These are phyloP conservation scores for Podaxis sp. DNA, from an alignment of 768 basidiomycete species.

Conservation along the genomic window DNA sequence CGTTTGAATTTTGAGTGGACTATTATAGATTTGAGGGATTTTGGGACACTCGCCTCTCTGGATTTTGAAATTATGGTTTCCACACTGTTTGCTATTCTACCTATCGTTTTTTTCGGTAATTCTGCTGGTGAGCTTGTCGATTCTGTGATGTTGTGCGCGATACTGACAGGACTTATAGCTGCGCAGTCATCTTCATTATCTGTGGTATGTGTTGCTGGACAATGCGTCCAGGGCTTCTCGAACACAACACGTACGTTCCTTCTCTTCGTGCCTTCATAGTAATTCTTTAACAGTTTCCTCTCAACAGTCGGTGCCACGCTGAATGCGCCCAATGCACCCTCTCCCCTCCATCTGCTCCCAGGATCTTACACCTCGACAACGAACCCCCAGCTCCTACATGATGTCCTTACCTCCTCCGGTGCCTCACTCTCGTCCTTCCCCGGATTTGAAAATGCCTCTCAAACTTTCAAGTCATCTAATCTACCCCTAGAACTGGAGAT, in stretches of 20 bases:
- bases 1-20: not conserved
- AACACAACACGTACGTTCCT: constrained; percentile 57
- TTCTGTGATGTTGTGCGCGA: not conserved
- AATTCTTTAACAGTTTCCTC: not conserved
- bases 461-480: constrained; percentile 30
- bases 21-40: not conserved
- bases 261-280: not conserved
- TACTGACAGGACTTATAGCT: constrained; percentile 25
- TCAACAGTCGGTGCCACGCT: constrained; percentile 64
- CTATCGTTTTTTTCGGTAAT: constrained; percentile 24
- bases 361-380: constrained; percentile 72
- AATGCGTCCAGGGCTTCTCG: constrained; percentile 78
- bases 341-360: constrained; percentile 62
- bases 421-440: constrained; percentile 52
- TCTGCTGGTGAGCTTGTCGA: constrained; percentile 30
- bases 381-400: constrained; percentile 67
- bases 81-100: constrained; percentile 26
- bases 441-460: constrained; percentile 49
- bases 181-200: constrained; percentile 38
- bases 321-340: constrained; percentile 47
- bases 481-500: constrained; percentile 68
- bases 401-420: constrained; percentile 60
- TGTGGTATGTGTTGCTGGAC: constrained; percentile 84
- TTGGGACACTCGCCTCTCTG: not conserved
- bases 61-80: constrained; percentile 26